Evolutionary conservation across 23 red algal genomes (phyloP), one percentile per base, ranked within the genome.

Genomic region (Gracilaria domingensis): DNA sequence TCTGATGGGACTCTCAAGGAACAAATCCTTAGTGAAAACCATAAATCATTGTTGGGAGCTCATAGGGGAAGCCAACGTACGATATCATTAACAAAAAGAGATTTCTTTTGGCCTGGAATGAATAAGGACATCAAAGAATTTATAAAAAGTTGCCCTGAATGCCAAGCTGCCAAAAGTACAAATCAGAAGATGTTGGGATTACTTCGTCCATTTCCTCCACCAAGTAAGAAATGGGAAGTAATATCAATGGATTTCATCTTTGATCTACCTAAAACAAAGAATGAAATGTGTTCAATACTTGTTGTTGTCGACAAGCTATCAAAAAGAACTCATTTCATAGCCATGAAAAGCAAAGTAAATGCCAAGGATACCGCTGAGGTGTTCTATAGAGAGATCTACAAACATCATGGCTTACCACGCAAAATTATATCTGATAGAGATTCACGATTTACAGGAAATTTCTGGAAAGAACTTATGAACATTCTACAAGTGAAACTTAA

Each of bases 21-120:
- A 55, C 9, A 69, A 24, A 32, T 51, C 23, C 12, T 74, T 12
- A 30, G 0, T 55, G 82, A 86, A 28, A 86, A 72, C 30, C 82
- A 71, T 2, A 56, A 72, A 51, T 86, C 64, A 51, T 2, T 86
- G 11, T 36, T 70, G 29, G 82, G 82, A 13, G 82, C 17, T 0
- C 82, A 86, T 54, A 39, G 61, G 50, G 82, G 58, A 73, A 21
- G 21, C n/a, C 33, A 70, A 30, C 65, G 65, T 44, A 71, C 82
- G 12, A 69, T 86, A 69, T 51, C 82, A 13, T 26, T 86, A 51
- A 86, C 55, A 3, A 86, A 69, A 32, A 48, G 65, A 73, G 35
- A 86, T 53, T 86, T 30, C 26, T 86, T 72, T 36, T 86, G 82
- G 82, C 82, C 82, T 29, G 25, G 64, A 50, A 86, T 86, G 82